phyloP scores from a whole-genome alignment of 2,329 filamentous ascomycete genomes.

The Pseudogymnoascus sp. region DNA sequence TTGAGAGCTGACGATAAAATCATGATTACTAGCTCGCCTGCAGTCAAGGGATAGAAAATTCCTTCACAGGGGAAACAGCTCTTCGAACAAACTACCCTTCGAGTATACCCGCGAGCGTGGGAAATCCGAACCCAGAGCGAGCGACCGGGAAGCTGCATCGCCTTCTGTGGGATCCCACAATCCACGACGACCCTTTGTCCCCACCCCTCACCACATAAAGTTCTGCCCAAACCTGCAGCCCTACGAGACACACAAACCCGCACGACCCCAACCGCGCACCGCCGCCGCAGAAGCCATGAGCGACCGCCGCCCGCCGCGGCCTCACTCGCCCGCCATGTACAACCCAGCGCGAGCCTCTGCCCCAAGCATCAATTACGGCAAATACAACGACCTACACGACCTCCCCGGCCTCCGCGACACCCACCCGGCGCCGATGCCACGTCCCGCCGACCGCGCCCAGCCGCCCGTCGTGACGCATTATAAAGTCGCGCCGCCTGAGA shows the following conservation, averaged over 20 bases:
- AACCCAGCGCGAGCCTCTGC: conserved; percentile 47
- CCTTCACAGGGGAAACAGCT: not conserved
- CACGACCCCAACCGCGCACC: not conserved
- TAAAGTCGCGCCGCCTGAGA: conserved; percentile 42
- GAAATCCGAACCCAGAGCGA: not conserved
- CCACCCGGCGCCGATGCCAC: no score
- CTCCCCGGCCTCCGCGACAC: conserved; percentile 36
- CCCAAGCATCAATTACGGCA: conserved; percentile 43
- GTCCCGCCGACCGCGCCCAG: conserved; percentile 23
- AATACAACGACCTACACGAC: conserved; percentile 46
- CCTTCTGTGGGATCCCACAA: not conserved
- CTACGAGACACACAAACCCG: not conserved
- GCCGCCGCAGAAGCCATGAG: conserved; percentile 30
- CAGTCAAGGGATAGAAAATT: not conserved
- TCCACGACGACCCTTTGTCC: not conserved
- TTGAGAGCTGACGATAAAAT: not conserved
- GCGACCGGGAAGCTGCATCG: not conserved
- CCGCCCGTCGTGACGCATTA: conserved; percentile 46
- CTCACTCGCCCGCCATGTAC: conserved; percentile 36
- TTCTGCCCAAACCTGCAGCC: not conserved
- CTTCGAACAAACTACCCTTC: not conserved
- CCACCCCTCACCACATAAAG: not conserved
- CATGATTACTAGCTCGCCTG: conserved; percentile 1
- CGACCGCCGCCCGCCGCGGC: conserved; percentile 35
- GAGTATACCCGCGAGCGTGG: not conserved